phyloP scores from a whole-genome alignment of 2,329 filamentous ascomycete species.

The Trichoderma sp. region DNA sequence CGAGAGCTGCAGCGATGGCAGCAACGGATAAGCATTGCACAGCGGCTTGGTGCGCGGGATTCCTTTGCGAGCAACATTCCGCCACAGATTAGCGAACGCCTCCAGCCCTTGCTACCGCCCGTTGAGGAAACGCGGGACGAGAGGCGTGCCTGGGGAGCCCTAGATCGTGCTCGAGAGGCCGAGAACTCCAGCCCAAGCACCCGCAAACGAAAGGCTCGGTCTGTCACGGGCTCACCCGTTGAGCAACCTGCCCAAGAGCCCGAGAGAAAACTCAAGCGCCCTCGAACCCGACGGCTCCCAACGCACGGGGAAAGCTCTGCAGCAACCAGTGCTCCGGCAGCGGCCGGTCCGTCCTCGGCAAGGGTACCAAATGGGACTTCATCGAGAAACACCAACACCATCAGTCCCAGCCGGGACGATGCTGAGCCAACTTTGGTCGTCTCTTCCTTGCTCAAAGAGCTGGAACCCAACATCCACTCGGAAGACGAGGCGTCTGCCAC shows the following conservation, averaged over 20 bases:
- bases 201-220: constrained; percentile 74
- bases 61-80: constrained; percentile 67
- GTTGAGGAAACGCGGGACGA: constrained; percentile 79
- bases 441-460: constrained; percentile 83
- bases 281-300: constrained; percentile 70
- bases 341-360: constrained; percentile 32
- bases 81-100: constrained; percentile 60
- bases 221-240: constrained; percentile 68
- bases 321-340: constrained; percentile 39
- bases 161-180: constrained; percentile 79
- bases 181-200: constrained; percentile 54
- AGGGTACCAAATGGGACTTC: constrained; percentile 29
- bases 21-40: constrained; percentile 78
- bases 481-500: constrained; percentile 52
- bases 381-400: constrained; percentile 28
- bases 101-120: constrained; percentile 58
- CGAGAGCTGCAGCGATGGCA: constrained; percentile 75
- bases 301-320: constrained; percentile 49
- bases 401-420: constrained; percentile 29
- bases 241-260: constrained; percentile 66
- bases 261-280: constrained; percentile 83
- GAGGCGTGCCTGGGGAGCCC: constrained; percentile 82
- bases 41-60: constrained; percentile 72
- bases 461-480: constrained; percentile 65
- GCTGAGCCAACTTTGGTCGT: constrained; percentile 78